Conservation (phyloP, 169 alveolate species). For the Babesia caballi region DNA sequence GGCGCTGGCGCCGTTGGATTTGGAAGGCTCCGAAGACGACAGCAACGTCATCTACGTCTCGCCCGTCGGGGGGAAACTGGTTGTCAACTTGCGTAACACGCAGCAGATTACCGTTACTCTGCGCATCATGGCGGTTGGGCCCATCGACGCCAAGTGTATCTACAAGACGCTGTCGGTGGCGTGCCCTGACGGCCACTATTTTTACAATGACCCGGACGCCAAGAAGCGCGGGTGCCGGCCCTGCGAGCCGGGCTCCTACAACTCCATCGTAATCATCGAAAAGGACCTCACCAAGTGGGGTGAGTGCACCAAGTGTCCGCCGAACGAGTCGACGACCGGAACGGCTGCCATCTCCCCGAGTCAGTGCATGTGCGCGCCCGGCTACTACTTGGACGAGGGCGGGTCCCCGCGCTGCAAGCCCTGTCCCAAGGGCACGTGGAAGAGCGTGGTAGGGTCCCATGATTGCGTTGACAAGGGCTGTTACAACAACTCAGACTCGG, state of each 20-base stretch:
- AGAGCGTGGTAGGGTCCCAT: constrained; percentile 62
- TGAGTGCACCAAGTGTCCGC: constrained; percentile 65
- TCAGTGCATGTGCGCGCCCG: constrained; percentile 79
- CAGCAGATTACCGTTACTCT: neutral
- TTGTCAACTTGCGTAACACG: constrained; percentile 3
- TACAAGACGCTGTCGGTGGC: constrained; percentile 14
- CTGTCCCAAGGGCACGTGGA: constrained; percentile 76
- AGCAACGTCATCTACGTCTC: neutral
- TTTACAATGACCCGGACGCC: constrained; percentile 41
- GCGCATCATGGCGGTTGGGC: constrained; percentile 48
- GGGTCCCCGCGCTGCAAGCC: constrained; percentile 56
- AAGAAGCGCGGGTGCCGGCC: constrained; percentile 64
- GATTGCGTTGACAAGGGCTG: constrained; percentile 68
- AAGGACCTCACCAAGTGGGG: constrained; percentile 21
- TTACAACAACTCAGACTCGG: constrained; percentile 64
- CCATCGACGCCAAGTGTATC: constrained; percentile 32
- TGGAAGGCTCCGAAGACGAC: neutral
- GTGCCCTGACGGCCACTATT: constrained; percentile 48
- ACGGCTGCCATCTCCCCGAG: constrained; percentile 73
- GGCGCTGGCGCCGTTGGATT: constrained; percentile 2
- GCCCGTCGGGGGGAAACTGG: constrained; percentile 2
- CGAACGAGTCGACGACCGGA: constrained; percentile 67
- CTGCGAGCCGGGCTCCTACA: constrained; percentile 76
- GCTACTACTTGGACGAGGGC: constrained; percentile 61
- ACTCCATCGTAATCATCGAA: constrained; percentile 63